A percentile compares a stretch with the other conserved stretches of the same genome.
Conservation (phyloP, 2,329 filamentous ascomycete genomes). For the Verticillium albo-atrum region DNA sequence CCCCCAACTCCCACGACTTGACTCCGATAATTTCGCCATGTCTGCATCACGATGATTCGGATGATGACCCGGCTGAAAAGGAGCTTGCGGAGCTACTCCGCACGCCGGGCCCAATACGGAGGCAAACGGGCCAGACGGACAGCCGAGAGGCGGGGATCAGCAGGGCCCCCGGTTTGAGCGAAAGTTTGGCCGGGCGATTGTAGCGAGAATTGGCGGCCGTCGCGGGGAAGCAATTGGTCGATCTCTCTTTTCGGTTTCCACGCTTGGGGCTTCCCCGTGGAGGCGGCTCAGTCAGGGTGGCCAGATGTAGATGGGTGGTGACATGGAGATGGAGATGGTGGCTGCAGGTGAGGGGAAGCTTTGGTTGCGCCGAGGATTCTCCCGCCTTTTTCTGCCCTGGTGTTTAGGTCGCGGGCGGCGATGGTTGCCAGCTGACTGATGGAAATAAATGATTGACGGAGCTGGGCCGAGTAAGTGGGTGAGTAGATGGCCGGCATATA, state of each 20-base stretch:
- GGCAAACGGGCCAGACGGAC: too few species aligned
- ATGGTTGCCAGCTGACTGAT: too few species aligned
- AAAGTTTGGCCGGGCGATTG: conserved; percentile 7
- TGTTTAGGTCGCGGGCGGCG: too few species aligned
- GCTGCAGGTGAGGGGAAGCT: neutral
- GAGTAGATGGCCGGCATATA: too few species aligned
- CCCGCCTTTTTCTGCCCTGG: neutral
- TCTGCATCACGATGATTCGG: too few species aligned
- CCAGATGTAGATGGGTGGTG: neutral
- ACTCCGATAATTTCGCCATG: too few species aligned
- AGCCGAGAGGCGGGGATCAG: neutral
- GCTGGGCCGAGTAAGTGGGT: too few species aligned
- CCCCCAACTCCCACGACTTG: too few species aligned
- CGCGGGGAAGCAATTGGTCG: conserved; percentile 4
- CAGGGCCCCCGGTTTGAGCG: conserved; percentile 4
- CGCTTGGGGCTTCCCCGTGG: neutral
- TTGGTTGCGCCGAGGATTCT: conserved; percentile 1
- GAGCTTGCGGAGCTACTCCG: neutral
- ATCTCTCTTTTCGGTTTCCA: neutral
- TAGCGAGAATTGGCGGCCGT: conserved; percentile 12
- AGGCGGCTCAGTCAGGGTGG: neutral
- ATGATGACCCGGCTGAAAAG: too few species aligned
- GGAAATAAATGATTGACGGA: too few species aligned
- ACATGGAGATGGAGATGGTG: too few species aligned
- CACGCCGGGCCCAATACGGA: too few species aligned